These are phyloP conservation scores for Tulasnella calospora DNA, from an alignment of 768 basidiomycete genomes.

Conservation along the genomic window DNA sequence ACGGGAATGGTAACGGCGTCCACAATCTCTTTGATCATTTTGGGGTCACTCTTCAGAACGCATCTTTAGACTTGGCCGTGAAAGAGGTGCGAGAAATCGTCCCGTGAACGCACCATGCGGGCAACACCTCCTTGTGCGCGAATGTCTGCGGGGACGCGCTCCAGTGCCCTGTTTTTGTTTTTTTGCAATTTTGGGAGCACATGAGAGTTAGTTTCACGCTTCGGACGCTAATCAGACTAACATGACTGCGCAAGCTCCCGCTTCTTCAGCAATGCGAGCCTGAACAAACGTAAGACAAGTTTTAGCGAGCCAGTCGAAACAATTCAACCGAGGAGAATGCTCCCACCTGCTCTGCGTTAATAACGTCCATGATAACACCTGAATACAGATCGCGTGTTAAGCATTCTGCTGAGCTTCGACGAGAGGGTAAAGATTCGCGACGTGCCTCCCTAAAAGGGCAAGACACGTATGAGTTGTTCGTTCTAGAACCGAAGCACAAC, in stretches of 20 bases:
- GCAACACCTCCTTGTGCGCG: conserved; percentile 89
- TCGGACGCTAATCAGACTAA: conserved; percentile 25
- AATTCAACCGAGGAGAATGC: background rate
- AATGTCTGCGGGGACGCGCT: conserved; percentile 94
- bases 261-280: conserved; percentile 96
- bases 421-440: conserved; percentile 12
- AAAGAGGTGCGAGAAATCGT: conserved; percentile 20
- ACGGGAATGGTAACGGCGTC: conserved; percentile 94
- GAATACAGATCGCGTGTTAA: conserved; percentile 44
- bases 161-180: conserved; percentile 53
- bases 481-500: conserved; percentile 12
- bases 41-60: conserved; percentile 72
- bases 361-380: conserved; percentile 93
- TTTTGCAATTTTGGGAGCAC: background rate
- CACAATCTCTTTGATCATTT: conserved; percentile 95
- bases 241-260: conserved; percentile 98
- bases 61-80: background rate
- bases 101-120: conserved; percentile 68
- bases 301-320: background rate
- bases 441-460: conserved; percentile 13
- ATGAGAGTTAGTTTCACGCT: background rate
- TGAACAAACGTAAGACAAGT: conserved; percentile 33
- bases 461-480: background rate
- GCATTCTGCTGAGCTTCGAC: conserved; percentile 26
- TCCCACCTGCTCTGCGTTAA: conserved; percentile 63